Evolutionary conservation across 1,284 basidiomycete genomes (phyloP).

Genomic region (Trichosporon sp.): DNA sequence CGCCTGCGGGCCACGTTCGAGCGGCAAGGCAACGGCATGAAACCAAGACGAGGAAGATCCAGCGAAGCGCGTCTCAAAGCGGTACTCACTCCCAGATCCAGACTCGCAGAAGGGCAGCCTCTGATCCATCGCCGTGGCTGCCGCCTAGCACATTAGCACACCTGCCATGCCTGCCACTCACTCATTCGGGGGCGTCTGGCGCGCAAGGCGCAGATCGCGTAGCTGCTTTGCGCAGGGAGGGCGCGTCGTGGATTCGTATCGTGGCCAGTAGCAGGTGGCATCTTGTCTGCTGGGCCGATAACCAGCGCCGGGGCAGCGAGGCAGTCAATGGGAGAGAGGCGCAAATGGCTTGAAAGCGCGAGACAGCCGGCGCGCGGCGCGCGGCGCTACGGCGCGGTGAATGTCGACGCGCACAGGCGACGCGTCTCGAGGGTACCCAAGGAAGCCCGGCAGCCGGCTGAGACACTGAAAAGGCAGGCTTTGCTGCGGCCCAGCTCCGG

Average conservation of each 20-base stretch:
- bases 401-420: too few relatives aligned
- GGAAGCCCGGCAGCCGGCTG: too few relatives aligned
- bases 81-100: too few relatives aligned
- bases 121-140: not conserved
- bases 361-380: not conserved
- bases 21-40: not conserved
- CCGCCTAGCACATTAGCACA: not conserved
- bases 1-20: too few relatives aligned
- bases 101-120: not conserved
- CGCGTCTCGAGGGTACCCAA: not conserved
- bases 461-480: not conserved
- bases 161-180: not conserved
- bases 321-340: not conserved
- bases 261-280: not conserved
- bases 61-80: not conserved
- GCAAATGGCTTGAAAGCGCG: not conserved
- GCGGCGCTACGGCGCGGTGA: not conserved
- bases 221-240: not conserved
- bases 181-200: not conserved
- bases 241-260: too few relatives aligned
- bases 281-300: not conserved
- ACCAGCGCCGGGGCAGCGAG: too few relatives aligned
- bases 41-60: not conserved
- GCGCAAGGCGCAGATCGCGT: too few relatives aligned
- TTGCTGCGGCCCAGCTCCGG: not conserved